Percentiles rank a stretch among this genome's conserved stretches.
These are phyloP conservation scores for Stentor coeruleus DNA, from an alignment of 73 alveolate species.

Conservation along the genomic window DNA sequence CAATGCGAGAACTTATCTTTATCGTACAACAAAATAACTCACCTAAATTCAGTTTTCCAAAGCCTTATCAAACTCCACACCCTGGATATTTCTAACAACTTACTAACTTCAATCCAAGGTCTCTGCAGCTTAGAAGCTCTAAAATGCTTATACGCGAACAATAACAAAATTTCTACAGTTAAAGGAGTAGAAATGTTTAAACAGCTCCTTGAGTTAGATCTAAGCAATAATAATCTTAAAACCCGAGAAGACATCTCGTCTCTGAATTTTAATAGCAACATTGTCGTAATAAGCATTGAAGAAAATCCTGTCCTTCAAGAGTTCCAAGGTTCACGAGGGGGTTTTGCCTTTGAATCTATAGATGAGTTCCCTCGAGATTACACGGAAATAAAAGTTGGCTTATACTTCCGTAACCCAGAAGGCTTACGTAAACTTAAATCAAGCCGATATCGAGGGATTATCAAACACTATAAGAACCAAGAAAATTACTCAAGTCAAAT, in stretches of 20 bases:
- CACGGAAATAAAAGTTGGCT: neutral
- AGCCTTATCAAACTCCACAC: conserved; percentile 11
- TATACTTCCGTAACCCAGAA: conserved; percentile 12
- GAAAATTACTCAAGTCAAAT: neutral
- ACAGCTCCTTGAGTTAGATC: conserved; percentile 1
- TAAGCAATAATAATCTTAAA: neutral
- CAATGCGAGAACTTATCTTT: neutral
- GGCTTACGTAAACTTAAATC: neutral
- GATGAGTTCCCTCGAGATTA: neutral
- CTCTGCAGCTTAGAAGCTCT: neutral
- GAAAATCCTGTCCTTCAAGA: neutral
- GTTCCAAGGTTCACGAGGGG: neutral
- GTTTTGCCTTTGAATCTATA: neutral
- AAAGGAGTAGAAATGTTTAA: neutral
- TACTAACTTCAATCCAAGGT: neutral
- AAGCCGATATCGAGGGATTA: conserved; percentile 15
- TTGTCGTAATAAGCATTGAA: neutral
- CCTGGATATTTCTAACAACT: neutral
- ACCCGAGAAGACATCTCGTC: neutral
- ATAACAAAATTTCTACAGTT: neutral
- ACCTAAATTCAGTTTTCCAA: neutral
- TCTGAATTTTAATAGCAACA: neutral
- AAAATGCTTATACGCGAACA: neutral
- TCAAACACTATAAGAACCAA: neutral
- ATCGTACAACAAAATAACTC: neutral